Evolutionary conservation across 768 basidiomycete species (phyloP).

Genomic region (Boletus eberwhitei): DNA sequence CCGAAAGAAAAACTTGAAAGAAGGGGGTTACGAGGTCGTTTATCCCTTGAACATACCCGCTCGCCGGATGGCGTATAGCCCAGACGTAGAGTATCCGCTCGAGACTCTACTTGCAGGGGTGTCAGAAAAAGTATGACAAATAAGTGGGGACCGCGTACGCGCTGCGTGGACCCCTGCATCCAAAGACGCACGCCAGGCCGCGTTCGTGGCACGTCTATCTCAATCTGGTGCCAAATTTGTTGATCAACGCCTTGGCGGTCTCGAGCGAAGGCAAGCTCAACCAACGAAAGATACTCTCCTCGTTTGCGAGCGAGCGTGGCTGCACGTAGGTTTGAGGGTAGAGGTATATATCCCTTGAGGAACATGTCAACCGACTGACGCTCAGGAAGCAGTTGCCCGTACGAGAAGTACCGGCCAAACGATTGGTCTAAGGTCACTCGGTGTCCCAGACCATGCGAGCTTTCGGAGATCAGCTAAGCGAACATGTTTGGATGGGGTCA

Average conservation of each 20-base stretch:
- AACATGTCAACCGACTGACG: conserved; percentile 4
- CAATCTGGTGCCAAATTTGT: conserved; percentile 99
- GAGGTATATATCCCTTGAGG: conserved; percentile 86
- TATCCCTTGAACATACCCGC: conserved; percentile 98
- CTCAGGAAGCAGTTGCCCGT: conserved; percentile 29
- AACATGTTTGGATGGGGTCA: conserved; percentile 5
- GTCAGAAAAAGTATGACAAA: conserved; percentile 12
- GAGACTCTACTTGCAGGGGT: conserved; percentile 57
- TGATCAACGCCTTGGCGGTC: conserved; percentile 87
- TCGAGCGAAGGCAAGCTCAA: conserved; percentile 84
- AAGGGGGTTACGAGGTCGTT: conserved; percentile 98
- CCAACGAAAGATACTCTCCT: conserved; percentile 86
- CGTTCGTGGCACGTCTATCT: conserved; percentile 96
- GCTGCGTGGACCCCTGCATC: conserved; percentile 87
- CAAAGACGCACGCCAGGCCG: conserved; percentile 87
- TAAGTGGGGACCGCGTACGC: conserved; percentile 48
- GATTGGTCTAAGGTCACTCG: conserved; percentile 79
- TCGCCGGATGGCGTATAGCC: conserved; percentile 98
- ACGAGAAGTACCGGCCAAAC: conserved; percentile 95
- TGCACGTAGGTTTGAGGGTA: conserved; percentile 71
- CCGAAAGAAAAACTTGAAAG: conserved; percentile 94
- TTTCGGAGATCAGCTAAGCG: conserved; percentile 75
- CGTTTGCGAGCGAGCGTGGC: conserved; percentile 85
- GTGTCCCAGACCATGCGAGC: conserved; percentile 94
- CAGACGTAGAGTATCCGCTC: conserved; percentile 97